Conservation (phyloP, 179 eudicot genomes). For the Beta lomatogona region DNA sequence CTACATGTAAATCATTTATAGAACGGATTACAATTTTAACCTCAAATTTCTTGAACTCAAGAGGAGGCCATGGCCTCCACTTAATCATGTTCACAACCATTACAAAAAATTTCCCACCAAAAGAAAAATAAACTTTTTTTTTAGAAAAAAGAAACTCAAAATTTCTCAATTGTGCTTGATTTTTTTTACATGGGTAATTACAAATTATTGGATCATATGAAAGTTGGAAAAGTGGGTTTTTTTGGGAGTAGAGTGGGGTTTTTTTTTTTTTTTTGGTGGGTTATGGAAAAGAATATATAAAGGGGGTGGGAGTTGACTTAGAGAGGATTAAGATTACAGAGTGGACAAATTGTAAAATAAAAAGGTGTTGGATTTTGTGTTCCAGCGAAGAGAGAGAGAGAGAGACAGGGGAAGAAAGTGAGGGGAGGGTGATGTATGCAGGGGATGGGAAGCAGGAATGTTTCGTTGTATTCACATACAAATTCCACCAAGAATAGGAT, state of each 20-base stretch:
- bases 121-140: background rate
- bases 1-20: slow-evolving; percentile 40
- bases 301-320: slow-evolving; percentile 7
- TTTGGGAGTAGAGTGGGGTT: slow-evolving; percentile 9
- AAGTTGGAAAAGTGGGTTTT: background rate
- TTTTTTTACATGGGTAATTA: background rate
- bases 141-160: background rate
- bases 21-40: slow-evolving; percentile 44
- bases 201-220: background rate
- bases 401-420: background rate
- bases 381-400: background rate
- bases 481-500: background rate
- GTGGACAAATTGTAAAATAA: background rate
- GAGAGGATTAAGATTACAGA: background rate
- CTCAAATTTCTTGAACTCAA: slow-evolving; percentile 51
- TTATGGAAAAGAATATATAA: background rate
- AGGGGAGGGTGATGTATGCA: background rate
- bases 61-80: slow-evolving; percentile 79
- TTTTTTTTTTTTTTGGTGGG: background rate
- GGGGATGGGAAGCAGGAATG: background rate
- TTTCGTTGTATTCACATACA: slow-evolving; percentile 7
- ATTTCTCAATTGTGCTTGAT: background rate
- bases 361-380: background rate
- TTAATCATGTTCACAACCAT: slow-evolving; percentile 75
- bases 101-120: background rate